These are phyloP conservation scores for Ogataea minuta DNA, from an alignment of 805 yeast genomes.

Conservation along the genomic window DNA sequence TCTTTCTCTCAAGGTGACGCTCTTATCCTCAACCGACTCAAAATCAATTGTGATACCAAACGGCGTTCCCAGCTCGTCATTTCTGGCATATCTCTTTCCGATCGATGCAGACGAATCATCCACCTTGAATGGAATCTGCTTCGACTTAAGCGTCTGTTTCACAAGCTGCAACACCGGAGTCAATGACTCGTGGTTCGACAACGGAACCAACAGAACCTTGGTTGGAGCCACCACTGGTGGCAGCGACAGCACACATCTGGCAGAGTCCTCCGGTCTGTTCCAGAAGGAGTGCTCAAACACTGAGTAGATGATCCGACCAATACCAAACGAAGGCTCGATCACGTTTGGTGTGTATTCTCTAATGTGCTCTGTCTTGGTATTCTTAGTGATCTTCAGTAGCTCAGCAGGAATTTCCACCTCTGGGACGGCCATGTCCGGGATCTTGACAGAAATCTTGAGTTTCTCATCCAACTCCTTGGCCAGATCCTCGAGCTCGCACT, in stretches of 20 bases:
- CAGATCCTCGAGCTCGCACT: slow-evolving; percentile 79
- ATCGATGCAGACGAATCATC: slow-evolving; percentile 97
- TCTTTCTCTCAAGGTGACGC: slow-evolving; percentile 95
- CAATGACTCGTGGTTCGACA: slow-evolving; percentile 79
- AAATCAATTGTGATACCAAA: slow-evolving; percentile 97
- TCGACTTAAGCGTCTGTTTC: slow-evolving; percentile 66
- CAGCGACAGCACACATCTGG: slow-evolving; percentile 82
- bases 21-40: slow-evolving; percentile 81
- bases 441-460: slow-evolving; percentile 62
- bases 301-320: slow-evolving; percentile 94
- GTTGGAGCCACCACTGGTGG: slow-evolving; percentile 97
- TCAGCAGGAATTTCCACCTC: slow-evolving; percentile 64
- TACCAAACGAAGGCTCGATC: slow-evolving; percentile 98
- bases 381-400: slow-evolving; percentile 73
- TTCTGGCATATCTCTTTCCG: slow-evolving; percentile 97
- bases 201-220: slow-evolving; percentile 91
- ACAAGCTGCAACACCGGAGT: slow-evolving; percentile 71
- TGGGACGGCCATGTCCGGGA: slow-evolving; percentile 61
- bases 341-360: slow-evolving; percentile 97
- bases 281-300: slow-evolving; percentile 94
- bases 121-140: slow-evolving; percentile 89
- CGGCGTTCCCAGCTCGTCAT: slow-evolving; percentile 98
- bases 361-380: slow-evolving; percentile 79
- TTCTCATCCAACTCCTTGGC: slow-evolving; percentile 61
- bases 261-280: slow-evolving; percentile 86